A percentile compares a stretch with the other conserved stretches of the same genome.
Evolutionary conservation across 2,329 filamentous ascomycete genomes (phyloP).

Genomic region (Fusarium dimerum): DNA sequence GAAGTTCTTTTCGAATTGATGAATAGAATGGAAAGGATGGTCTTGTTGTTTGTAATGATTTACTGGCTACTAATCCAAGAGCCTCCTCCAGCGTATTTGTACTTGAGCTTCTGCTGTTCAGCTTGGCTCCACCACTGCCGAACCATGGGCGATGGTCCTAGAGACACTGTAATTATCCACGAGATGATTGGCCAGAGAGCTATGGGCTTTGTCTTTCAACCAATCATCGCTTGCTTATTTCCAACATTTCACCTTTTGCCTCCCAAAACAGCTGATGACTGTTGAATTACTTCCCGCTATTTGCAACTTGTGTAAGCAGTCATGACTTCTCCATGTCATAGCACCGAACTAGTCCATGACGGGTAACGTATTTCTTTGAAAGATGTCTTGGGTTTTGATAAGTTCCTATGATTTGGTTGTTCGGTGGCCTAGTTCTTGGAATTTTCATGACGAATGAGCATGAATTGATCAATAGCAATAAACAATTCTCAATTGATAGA

Average conservation of each 20-base stretch:
- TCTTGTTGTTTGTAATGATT: background rate
- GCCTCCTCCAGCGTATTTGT: constrained; percentile 28
- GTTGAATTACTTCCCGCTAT: background rate
- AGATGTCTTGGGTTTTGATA: too few species aligned
- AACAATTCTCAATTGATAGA: too few species aligned
- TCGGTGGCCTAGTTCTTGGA: too few species aligned
- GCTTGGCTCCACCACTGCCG: constrained; percentile 14
- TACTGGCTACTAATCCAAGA: background rate
- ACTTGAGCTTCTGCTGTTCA: constrained; percentile 9
- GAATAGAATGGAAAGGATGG: too few species aligned
- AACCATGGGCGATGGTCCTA: constrained; percentile 3
- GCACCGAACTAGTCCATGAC: too few species aligned
- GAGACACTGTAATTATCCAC: constrained; percentile 16
- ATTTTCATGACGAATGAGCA: too few species aligned
- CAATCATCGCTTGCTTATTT: constrained; percentile 31
- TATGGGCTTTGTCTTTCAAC: background rate
- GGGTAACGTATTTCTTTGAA: too few species aligned
- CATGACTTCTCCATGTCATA: too few species aligned
- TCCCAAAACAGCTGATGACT: constrained; percentile 17
- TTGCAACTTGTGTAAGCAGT: background rate
- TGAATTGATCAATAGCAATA: too few species aligned
- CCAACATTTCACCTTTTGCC: constrained; percentile 14
- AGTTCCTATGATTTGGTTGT: too few species aligned
- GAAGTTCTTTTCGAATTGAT: background rate
- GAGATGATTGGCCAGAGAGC: background rate